Evolutionary conservation across 192 early-diverging fungal species (phyloP).

Genomic region (Coemansia sp.): DNA sequence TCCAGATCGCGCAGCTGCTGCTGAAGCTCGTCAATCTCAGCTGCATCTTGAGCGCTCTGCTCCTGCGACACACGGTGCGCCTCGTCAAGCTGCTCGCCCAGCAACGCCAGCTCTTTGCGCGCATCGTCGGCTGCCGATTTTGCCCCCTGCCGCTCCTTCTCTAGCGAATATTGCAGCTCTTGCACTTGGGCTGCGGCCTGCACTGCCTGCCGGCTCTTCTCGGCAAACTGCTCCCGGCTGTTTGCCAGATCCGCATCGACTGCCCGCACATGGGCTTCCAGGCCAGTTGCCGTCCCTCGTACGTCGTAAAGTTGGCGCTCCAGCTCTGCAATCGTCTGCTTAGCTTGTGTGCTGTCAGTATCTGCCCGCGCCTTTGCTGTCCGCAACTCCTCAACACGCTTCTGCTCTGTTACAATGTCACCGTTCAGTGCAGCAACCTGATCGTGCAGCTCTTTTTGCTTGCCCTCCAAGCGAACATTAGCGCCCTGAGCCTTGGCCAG

Average conservation of each 20-base stretch:
- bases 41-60: conserved; percentile 9
- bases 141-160: conserved; percentile 33
- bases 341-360: conserved; percentile 3
- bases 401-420: not conserved
- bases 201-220: conserved; percentile 44
- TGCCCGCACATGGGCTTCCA: conserved; percentile 45
- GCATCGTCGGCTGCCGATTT: conserved; percentile 16
- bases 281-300: conserved; percentile 11
- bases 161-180: conserved; percentile 44
- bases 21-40: conserved; percentile 22
- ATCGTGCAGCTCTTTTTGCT: conserved; percentile 23
- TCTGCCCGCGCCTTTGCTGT: not conserved
- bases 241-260: conserved; percentile 49
- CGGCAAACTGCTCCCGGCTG: conserved; percentile 52
- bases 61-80: conserved; percentile 16
- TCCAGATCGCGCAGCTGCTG: conserved; percentile 31
- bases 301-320: conserved; percentile 28
- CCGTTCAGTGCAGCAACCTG: conserved; percentile 8
- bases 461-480: conserved; percentile 24
- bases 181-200: conserved; percentile 40
- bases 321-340: conserved; percentile 10
- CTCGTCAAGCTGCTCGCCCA: conserved; percentile 35
- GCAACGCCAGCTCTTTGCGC: conserved; percentile 20
- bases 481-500: conserved; percentile 42
- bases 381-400: not conserved